Percentiles rank a stretch among this genome's conserved stretches.
These are phyloP conservation scores for Sugiyamaella paludigena DNA, from an alignment of 1,139 yeast species.

Conservation along the genomic window DNA sequence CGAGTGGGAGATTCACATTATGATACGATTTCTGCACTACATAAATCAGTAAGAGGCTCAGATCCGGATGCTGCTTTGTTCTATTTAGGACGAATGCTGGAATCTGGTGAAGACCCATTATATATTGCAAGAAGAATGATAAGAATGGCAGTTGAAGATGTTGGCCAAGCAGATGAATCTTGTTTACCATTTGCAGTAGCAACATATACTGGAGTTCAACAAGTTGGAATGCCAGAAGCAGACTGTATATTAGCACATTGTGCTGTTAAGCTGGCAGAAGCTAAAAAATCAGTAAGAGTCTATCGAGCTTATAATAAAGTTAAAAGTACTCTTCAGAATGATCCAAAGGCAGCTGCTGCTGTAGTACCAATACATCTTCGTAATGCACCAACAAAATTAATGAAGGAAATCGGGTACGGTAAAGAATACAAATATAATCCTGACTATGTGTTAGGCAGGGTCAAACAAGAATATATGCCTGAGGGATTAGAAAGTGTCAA, in stretches of 20 bases:
- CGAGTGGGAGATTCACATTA: conserved; percentile 88
- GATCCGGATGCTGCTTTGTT: conserved; percentile 87
- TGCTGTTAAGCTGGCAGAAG: conserved; percentile 80
- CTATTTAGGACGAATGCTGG: conserved; percentile 81
- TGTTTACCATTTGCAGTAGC: conserved; percentile 86
- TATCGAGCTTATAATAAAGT: conserved; percentile 75
- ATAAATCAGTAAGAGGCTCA: conserved; percentile 83
- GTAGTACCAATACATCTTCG: conserved; percentile 59
- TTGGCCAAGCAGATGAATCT: conserved; percentile 77
- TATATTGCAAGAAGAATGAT: conserved; percentile 92
- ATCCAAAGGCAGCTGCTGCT: conserved; percentile 57
- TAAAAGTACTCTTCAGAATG: conserved; percentile 54
- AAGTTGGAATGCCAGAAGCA: conserved; percentile 96
- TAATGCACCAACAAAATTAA: conserved; percentile 88
- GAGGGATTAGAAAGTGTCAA: conserved; percentile 31
- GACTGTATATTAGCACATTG: conserved; percentile 89
- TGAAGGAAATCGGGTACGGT: conserved; percentile 86
- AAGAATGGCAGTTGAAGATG: conserved; percentile 87
- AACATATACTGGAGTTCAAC: conserved; percentile 81
- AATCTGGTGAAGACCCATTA: conserved; percentile 91
- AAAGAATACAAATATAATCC: conserved; percentile 89
- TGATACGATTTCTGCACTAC: conserved; percentile 92
- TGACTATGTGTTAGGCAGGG: conserved; percentile 64
- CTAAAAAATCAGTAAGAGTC: conserved; percentile 81
- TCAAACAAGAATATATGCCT: conserved; percentile 56